Conservation (phyloP, 2,329 filamentous ascomycete species). For the Fusarium marasasianum region DNA sequence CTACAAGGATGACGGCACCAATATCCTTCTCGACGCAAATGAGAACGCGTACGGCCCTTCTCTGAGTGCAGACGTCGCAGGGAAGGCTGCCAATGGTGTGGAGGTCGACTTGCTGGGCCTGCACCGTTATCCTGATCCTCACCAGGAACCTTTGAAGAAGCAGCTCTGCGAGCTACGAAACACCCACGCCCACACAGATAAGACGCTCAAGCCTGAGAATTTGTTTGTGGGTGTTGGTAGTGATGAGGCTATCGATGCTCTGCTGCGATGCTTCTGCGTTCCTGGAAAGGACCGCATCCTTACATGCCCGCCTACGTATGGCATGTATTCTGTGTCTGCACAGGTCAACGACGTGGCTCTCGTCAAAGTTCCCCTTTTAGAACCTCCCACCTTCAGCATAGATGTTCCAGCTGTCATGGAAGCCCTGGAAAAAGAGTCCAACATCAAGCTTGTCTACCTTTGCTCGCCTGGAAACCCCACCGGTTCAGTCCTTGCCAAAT, state of each 20-base stretch:
- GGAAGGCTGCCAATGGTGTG: constrained; percentile 48
- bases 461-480: constrained; percentile 98
- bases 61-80: constrained; percentile 59
- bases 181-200: constrained; percentile 80
- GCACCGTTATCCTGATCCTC: constrained; percentile 95
- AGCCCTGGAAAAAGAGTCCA: constrained; percentile 65
- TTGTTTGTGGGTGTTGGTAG: constrained; percentile 95
- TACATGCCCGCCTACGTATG: constrained; percentile 95
- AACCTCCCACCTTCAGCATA: constrained; percentile 76
- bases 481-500: constrained; percentile 78
- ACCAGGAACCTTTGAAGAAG: constrained; percentile 88
- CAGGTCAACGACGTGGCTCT: constrained; percentile 92
- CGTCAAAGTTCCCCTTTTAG: constrained; percentile 84
- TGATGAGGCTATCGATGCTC: constrained; percentile 95
- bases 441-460: constrained; percentile 89
- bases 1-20: constrained; percentile 98
- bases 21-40: constrained; percentile 96
- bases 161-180: constrained; percentile 88
- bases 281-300: constrained; percentile 90
- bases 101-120: constrained; percentile 79
- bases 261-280: constrained; percentile 91
- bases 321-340: constrained; percentile 96
- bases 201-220: constrained; percentile 79
- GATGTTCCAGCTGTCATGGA: constrained; percentile 75
- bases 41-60: constrained; percentile 96